Base-by-base conservation (phyloP, 768 basidiomycete genomes). In the Suillus fuscotomentosus region DNA sequence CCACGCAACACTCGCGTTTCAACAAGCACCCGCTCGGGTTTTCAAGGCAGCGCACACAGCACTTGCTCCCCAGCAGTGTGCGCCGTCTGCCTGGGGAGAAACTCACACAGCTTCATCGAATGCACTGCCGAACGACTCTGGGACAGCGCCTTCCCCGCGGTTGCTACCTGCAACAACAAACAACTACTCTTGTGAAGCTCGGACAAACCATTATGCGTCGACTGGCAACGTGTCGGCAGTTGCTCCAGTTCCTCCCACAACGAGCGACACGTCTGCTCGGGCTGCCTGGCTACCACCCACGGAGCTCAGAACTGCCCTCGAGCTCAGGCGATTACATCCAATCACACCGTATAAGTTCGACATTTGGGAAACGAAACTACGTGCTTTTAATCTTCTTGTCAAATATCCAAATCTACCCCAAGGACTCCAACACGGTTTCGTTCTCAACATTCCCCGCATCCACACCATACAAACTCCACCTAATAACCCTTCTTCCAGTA, bases 191-290 rank as follows among this genome's bases (percentile, higher is more conserved):
- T 24, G 24, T 2, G 24, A 24, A 24, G 24, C 24, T 24, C 24
- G 2, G 24, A 24, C 24, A 24, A 24, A 24, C 24, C 24, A 24
- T 24, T 24, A 24, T 24, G 24, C 24, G 24, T 24, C 24, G 24
- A 24, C 24, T 24, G 24, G 24, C 24, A 24, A 51, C 38, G 39
- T 0, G 20, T 60, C 0, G 36, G 22, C 14, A 73, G 77, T 0
- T 82, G 79, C 68, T 39, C 38, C 53, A 48, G 67, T n/a, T 51
- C 61, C 9, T n/a, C 45, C 45, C 75, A 78, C 69, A 60, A 66
- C 20, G 24, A 63, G 34, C 56, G 62, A 0, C 82, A 83, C 70
- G 60, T 75, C 20, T 84, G 82, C 73, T 82, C 80, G 0, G 81
- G 83, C 3, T 83, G 83, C 59, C 75, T 79, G 36, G 54, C 65